Evolutionary conservation across 2,329 filamentous ascomycete genomes (phyloP).

Genomic region (Sclerotinia nivalis): DNA sequence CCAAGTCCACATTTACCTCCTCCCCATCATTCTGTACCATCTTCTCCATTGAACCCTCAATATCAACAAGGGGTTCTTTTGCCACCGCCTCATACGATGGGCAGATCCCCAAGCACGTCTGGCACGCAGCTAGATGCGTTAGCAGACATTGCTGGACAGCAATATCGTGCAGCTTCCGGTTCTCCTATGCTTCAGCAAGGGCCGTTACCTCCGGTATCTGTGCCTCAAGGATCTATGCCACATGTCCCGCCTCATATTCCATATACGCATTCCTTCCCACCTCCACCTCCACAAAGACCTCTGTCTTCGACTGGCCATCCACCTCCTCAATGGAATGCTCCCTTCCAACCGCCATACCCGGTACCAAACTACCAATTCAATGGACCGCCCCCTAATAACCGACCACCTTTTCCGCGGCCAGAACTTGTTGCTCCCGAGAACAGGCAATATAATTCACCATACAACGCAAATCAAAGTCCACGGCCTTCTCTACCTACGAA

Average conservation of each 20-base stretch:
- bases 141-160: slow-evolving; percentile 40
- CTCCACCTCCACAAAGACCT: slow-evolving; percentile 34
- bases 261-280: slow-evolving; percentile 28
- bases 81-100: slow-evolving; percentile 34
- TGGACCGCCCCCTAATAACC: slow-evolving; percentile 28
- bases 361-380: slow-evolving; percentile 29
- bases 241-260: slow-evolving; percentile 24
- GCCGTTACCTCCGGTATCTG: slow-evolving; percentile 19
- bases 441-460: slow-evolving; percentile 41
- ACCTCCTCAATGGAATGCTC: slow-evolving; percentile 31
- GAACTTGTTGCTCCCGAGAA: slow-evolving; percentile 33
- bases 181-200: slow-evolving; percentile 37
- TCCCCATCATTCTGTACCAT: slow-evolving; percentile 38
- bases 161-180: slow-evolving; percentile 37
- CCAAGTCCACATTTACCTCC: slow-evolving; percentile 36
- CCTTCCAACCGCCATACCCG: slow-evolving; percentile 30
- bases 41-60: slow-evolving; percentile 37
- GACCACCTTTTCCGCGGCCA: slow-evolving; percentile 32
- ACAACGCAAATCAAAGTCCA: slow-evolving; percentile 37
- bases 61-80: slow-evolving; percentile 32
- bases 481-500: slow-evolving; percentile 24
- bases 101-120: slow-evolving; percentile 31
- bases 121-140: slow-evolving; percentile 37
- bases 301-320: slow-evolving; percentile 31
- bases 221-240: slow-evolving; percentile 15